Percentiles rank a stretch among this genome's conserved stretches.
phyloP scores from a whole-genome alignment of 2,329 filamentous ascomycete species.

The Neopestalotiopsis sp. region DNA sequence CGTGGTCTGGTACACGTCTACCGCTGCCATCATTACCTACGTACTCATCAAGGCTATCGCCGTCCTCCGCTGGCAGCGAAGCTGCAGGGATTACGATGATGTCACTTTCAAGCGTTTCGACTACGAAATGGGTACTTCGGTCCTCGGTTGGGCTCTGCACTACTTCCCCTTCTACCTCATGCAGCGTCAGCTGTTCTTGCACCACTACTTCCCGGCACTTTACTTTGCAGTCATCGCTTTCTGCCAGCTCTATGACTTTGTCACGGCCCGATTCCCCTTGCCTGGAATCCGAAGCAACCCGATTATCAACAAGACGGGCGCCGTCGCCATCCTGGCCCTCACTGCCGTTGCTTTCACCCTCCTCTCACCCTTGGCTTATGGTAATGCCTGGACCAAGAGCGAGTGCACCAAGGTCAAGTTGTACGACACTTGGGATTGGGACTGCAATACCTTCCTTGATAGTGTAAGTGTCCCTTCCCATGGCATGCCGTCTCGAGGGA shows the following conservation, averaged over 20 bases:
- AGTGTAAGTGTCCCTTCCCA: conserved; percentile 70
- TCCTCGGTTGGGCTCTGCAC: conserved; percentile 95
- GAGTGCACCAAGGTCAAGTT: conserved; percentile 89
- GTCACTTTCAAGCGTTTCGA: conserved; percentile 93
- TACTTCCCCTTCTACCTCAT: conserved; percentile 99
- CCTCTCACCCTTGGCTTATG: conserved; percentile 90
- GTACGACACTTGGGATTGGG: conserved; percentile 92
- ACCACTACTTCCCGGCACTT: conserved; percentile 97
- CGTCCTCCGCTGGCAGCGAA: conserved; percentile 91
- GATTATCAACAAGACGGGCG: conserved; percentile 74
- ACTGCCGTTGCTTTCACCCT: conserved; percentile 79
- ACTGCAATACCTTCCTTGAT: conserved; percentile 91
- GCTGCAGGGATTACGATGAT: conserved; percentile 83
- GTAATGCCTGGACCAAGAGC: conserved; percentile 89
- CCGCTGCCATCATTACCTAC: conserved; percentile 77
- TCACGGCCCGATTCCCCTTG: conserved; percentile 72
- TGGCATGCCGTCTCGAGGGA: conserved; percentile 41
- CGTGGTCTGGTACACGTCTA: conserved; percentile 91
- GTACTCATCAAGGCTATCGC: conserved; percentile 85
- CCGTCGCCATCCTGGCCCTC: conserved; percentile 74
- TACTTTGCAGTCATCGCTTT: conserved; percentile 93
- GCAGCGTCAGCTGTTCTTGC: conserved; percentile 96
- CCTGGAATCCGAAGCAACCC: conserved; percentile 73
- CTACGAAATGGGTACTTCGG: conserved; percentile 89
- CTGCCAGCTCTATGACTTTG: conserved; percentile 88